Evolutionary conservation across 208 protist species (phyloP), one percentile per base, ranked within the genome.

Genomic region (Wallacemonas rigidus): DNA sequence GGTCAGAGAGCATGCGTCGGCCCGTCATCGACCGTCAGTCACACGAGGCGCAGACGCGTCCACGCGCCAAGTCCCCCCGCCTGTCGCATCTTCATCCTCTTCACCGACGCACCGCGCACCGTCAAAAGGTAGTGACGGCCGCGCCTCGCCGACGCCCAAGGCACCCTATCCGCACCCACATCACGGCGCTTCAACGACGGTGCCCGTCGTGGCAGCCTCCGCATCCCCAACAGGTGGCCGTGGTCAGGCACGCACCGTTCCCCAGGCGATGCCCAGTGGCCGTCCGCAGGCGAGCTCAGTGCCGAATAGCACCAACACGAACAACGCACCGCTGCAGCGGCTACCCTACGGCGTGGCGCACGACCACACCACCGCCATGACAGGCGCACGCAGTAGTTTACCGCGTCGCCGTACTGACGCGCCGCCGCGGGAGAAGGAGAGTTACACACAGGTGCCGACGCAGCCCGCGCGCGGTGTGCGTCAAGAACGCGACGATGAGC

Each of bases 161-260:
- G n/a, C 60, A 48, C 60, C n/a, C 5, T 11, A 17, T 58, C 47
- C 47, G 17, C 54, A 11, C 7, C 54, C 15, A 17, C 54, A 58
- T 8, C 6, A 11, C 15, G 14, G 15, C 0, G 35, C 54, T 8
- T 35, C 15, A 11, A 8, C 54, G 15, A 58, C 54, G 15, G 15
- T 17, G 15, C 14, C 15, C 9, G 54, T 17, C 11, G 54, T 17
- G 11, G 57, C 57, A 7, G 57, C 57, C 5, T 63, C 57, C 36
- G 57, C 57, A 9, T 63, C 57, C 5, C 57, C 57, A 44, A 63
- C 36, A 12, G 57, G 57, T 44, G 36, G 57, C 44, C 15, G 55
- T 60, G 57, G 57, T 5, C 57, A 65, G 60, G 41, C 60, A 6
- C 56, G 56, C 56, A 62, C 56, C 8, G 56, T 62, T n/a, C 56